Conservation (phyloP, 2,329 filamentous ascomycete genomes). For the Aspergillus tamarii region DNA sequence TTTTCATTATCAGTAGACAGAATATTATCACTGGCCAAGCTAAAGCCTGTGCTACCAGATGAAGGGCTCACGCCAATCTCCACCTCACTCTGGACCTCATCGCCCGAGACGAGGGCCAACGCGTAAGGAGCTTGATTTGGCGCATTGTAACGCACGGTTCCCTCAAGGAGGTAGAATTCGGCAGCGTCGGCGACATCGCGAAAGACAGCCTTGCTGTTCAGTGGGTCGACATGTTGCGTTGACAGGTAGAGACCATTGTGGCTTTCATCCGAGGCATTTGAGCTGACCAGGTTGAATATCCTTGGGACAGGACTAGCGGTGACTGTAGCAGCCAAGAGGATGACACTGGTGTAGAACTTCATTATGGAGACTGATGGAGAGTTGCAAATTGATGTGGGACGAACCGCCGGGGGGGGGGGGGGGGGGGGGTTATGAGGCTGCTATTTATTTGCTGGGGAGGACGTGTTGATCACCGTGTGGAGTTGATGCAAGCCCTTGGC, state of each 20-base stretch:
- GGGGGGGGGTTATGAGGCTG: background rate
- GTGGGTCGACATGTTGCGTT: background rate
- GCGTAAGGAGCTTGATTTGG: background rate
- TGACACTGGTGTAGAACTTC: background rate
- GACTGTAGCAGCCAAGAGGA: background rate
- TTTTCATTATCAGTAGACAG: background rate
- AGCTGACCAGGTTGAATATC: background rate
- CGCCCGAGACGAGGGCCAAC: background rate
- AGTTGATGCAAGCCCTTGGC: background rate
- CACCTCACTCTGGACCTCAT: background rate
- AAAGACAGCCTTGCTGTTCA: background rate
- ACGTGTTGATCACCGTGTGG: background rate
- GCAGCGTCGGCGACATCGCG: background rate
- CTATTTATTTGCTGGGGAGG: background rate
- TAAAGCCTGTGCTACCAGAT: background rate
- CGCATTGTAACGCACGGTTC: background rate
- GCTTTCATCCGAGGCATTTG: background rate
- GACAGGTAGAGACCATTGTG: background rate
- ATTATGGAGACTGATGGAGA: background rate
- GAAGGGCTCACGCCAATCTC: background rate
- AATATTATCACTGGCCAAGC: background rate
- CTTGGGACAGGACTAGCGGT: background rate
- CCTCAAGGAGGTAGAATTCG: background rate
- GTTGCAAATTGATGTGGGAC: background rate
- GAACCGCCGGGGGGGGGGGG: background rate